Percentiles rank a stretch among this genome's conserved stretches.
Conservation (phyloP, 768 basidiomycete species). For the Agaricus bisporus region DNA sequence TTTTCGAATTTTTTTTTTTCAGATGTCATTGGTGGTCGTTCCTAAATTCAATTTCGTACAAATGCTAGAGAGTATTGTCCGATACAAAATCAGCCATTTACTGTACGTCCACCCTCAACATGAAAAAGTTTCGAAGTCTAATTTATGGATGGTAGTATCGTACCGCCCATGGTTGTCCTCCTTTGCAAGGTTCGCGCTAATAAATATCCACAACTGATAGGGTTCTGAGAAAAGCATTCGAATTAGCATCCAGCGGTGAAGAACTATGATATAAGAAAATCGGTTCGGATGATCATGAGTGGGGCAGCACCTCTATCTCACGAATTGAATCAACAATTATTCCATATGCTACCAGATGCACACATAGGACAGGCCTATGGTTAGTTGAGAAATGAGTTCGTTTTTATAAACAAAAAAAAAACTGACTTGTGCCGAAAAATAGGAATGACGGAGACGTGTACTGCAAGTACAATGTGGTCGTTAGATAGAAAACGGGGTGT, state of each 20-base stretch:
- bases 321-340: constrained; percentile 45
- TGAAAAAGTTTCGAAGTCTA: not conserved
- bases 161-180: constrained; percentile 52
- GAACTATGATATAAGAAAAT: constrained; percentile 38
- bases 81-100: constrained; percentile 52
- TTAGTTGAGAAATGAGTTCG: constrained; percentile 14
- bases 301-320: constrained; percentile 56
- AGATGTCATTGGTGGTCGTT: constrained; percentile 52
- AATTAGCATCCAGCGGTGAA: constrained; percentile 47
- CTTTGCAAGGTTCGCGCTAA: constrained; percentile 58
- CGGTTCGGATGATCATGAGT: constrained; percentile 42
- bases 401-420: not conserved
- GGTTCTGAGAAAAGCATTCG: constrained; percentile 19
- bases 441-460: constrained; percentile 67
- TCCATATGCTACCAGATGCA: constrained; percentile 43
- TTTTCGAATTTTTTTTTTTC: not conserved
- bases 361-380: constrained; percentile 58
- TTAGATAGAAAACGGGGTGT: constrained; percentile 40
- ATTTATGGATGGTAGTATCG: constrained; percentile 31
- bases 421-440: no score
- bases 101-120: constrained; percentile 25
- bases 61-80: constrained; percentile 57
- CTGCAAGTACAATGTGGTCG: constrained; percentile 44
- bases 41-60: constrained; percentile 56
- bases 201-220: no score